These are phyloP conservation scores for Fusarium multiceps DNA, from an alignment of 2,329 filamentous ascomycete genomes.

Conservation along the genomic window DNA sequence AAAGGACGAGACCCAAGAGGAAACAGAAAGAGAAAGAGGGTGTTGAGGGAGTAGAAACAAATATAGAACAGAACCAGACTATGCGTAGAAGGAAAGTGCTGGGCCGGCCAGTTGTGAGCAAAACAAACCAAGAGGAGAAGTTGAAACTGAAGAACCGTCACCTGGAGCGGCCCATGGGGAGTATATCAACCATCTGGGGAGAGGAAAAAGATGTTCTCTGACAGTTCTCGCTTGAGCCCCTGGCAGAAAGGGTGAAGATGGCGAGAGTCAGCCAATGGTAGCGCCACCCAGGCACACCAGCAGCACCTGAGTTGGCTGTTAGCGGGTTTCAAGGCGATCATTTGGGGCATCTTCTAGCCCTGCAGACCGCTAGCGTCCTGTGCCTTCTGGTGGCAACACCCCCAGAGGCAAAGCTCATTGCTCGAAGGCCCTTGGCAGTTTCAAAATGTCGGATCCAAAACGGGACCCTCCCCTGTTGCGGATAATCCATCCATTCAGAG, in stretches of 20 bases:
- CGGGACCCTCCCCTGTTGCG: conserved; percentile 19
- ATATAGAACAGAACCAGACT: conserved; percentile 23
- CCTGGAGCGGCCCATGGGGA: conserved; percentile 36
- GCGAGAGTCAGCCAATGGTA: conserved; percentile 20
- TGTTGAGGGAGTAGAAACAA: conserved; percentile 33
- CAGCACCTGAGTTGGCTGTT: conserved; percentile 30
- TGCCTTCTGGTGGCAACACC: conserved; percentile 29
- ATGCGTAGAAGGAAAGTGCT: conserved; percentile 28
- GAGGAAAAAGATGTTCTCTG: conserved; percentile 30
- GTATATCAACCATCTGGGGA: conserved; percentile 42
- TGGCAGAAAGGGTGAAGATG: conserved; percentile 21
- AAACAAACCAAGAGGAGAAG: conserved; percentile 36
- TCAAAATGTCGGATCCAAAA: conserved; percentile 39
- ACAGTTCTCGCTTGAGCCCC: conserved; percentile 42
- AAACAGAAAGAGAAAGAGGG: conserved; percentile 27
- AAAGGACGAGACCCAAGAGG: conserved; percentile 31
- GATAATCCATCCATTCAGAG: conserved; percentile 34
- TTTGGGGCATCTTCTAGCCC: conserved; percentile 31
- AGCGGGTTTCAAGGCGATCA: conserved; percentile 41
- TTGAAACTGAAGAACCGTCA: conserved; percentile 41
- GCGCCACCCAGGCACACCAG: conserved; percentile 17
- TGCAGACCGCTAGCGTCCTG: conserved; percentile 30
- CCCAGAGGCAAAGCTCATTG: conserved; percentile 24
- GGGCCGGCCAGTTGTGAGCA: conserved; percentile 40
- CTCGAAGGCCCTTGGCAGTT: conserved; percentile 25